phyloP scores from a whole-genome alignment of 208 protist genomes.

The Leishmania gerbilli region DNA sequence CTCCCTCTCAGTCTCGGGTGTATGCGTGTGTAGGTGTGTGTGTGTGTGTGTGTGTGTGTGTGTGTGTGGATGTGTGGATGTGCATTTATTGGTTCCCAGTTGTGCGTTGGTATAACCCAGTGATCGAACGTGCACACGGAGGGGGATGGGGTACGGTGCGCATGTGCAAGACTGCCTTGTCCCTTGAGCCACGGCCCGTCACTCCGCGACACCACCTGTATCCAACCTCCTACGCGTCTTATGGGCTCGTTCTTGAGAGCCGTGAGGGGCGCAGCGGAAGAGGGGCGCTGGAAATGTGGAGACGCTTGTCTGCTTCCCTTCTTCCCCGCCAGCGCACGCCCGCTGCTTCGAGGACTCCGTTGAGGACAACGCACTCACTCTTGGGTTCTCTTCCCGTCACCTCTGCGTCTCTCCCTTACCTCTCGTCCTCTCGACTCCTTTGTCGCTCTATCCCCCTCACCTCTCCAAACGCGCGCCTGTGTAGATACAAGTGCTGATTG shows the following conservation, averaged over 20 bases:
- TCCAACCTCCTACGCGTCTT: background rate
- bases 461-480: background rate
- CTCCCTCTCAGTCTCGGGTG: background rate
- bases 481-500: background rate
- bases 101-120: background rate
- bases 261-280: background rate
- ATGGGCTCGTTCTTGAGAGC: background rate
- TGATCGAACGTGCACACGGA: background rate
- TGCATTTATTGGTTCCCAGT: background rate
- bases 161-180: background rate
- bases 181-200: background rate
- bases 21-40: background rate
- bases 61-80: background rate
- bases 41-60: background rate
- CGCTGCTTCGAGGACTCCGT: background rate
- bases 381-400: background rate
- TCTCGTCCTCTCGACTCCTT: background rate
- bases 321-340: background rate
- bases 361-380: background rate
- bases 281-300: background rate
- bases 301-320: background rate
- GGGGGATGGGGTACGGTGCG: background rate
- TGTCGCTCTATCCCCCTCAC: background rate
- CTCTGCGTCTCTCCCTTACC: slow-evolving; percentile 2
- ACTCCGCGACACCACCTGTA: background rate